Percentiles rank a stretch among this genome's conserved stretches.
These are phyloP conservation scores for Lizonia empirigonia DNA, from an alignment of 2,329 filamentous ascomycete genomes.

Conservation along the genomic window DNA sequence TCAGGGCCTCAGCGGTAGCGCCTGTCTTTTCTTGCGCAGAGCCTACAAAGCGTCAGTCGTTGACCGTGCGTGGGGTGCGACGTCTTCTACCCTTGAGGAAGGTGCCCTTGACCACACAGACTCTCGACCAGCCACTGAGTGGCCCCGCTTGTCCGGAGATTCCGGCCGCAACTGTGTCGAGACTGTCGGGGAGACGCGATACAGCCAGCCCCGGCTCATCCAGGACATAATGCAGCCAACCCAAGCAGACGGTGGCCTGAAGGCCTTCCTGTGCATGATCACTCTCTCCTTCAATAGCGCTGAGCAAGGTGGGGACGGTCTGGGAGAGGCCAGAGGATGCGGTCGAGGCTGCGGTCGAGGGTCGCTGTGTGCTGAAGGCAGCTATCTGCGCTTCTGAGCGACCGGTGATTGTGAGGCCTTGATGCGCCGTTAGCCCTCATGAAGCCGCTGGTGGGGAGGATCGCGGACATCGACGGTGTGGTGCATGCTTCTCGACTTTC, in stretches of 20 bases:
- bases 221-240: slow-evolving; percentile 81
- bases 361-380: slow-evolving; percentile 49
- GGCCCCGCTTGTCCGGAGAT: slow-evolving; percentile 41
- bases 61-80: slow-evolving; percentile 23
- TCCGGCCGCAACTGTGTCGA: slow-evolving; percentile 49
- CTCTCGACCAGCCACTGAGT: slow-evolving; percentile 76
- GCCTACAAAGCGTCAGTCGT: slow-evolving; percentile 42
- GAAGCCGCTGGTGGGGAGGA: slow-evolving; percentile 12
- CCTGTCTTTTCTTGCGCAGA: slow-evolving; percentile 53
- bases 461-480: slow-evolving; percentile 77
- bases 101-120: slow-evolving; percentile 78
- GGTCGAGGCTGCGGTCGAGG: slow-evolving; percentile 50
- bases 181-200: slow-evolving; percentile 66
- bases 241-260: slow-evolving; percentile 81
- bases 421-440: slow-evolving; percentile 25
- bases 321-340: slow-evolving; percentile 40
- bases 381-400: slow-evolving; percentile 55
- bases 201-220: slow-evolving; percentile 70
- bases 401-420: slow-evolving; percentile 55
- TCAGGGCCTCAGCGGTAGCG: slow-evolving; percentile 63
- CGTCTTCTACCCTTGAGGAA: slow-evolving; percentile 72
- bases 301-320: slow-evolving; percentile 49
- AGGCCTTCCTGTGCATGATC: slow-evolving; percentile 62
- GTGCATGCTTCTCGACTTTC: slow-evolving; percentile 93
- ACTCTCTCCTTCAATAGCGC: slow-evolving; percentile 48